Evolutionary conservation across 345 rosid species (phyloP), one percentile per base, ranked within the genome.

Genomic region (Ceriops decandra): DNA sequence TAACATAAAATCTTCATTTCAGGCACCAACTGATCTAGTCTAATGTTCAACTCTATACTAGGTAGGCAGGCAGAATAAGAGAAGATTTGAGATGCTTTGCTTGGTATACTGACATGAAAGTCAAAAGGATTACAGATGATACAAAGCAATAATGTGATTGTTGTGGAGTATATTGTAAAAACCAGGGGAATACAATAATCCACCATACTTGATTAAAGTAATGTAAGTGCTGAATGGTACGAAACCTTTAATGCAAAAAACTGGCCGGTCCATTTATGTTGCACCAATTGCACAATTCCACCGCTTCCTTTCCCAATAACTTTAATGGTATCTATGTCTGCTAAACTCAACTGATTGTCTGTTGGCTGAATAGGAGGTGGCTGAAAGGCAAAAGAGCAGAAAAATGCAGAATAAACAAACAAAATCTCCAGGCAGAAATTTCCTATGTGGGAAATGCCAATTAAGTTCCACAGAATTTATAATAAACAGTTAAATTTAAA

Each of bases 281-380:
- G 98, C 77, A 93, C 98, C 78, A 93, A 75, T 56, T 93, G 98
- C 42, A 93, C 98, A 62, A 79, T 85, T 63, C 98, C 98, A 62
- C 98, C 89, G 74, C 84, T 89, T 66, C 98, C 98, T 82, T 93
- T 93, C 1, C 98, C 98, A 46, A 93, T 83, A 60, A 91, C 83
- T 72, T 93, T 91, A 66, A 93, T 81, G 30, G 85, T 72, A 66
- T 91, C 98, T 21, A 91, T 57, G 67, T 91, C 97, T 16, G 87
- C 85, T 71, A 91, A 81, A 76, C 76, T 89, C 83, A 91, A 67
- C 80, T 89, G 91, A 68, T 89, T 72, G 75, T 91, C 97, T 7
- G 88, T 57, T 68, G 97, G 84, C 76, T 73, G 81, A 73, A 91
- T 88, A 6, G 82, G 95, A 42, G 95, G 74, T 52, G 86, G 84